A percentile compares a stretch with the other conserved stretches of the same genome.
These are phyloP conservation scores for Colletotrichum cordylinicola DNA, from an alignment of 2,329 filamentous ascomycete species.

Conservation along the genomic window DNA sequence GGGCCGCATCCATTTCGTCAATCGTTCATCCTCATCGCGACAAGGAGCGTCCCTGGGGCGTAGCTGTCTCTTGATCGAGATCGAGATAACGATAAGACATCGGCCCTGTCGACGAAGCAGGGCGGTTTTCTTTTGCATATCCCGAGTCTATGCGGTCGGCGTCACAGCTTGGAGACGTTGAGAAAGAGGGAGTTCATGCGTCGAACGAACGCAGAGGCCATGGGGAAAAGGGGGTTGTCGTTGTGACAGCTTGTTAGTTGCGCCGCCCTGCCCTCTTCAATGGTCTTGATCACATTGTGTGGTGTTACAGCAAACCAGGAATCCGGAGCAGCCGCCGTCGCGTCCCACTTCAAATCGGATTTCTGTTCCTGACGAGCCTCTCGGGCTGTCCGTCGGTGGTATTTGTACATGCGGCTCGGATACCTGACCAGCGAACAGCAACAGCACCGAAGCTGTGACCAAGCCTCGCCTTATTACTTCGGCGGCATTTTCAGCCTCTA, in stretches of 20 bases:
- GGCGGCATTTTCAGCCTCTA: not conserved
- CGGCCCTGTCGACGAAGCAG: not conserved
- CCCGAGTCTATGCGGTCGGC: not conserved
- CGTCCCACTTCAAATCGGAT: not conserved
- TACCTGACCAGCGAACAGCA: not conserved
- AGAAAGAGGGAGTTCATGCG: constrained; percentile 1
- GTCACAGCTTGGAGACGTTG: not conserved
- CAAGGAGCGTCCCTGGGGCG: not conserved
- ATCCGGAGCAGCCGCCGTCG: not conserved
- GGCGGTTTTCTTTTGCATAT: not conserved
- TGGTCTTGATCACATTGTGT: not conserved
- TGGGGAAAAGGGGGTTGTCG: not conserved
- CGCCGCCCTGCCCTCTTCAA: not conserved
- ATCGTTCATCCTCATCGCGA: not conserved
- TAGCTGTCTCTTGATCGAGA: not conserved
- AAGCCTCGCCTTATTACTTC: not conserved
- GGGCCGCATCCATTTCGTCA: not conserved
- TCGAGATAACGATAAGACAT: constrained; percentile 18
- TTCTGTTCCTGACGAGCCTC: not conserved
- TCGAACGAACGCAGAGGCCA: not conserved
- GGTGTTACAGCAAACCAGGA: not conserved
- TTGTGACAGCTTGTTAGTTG: not conserved
- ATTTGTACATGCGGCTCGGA: not conserved
- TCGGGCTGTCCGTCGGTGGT: constrained; percentile 4
- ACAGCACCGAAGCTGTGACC: not conserved